Evolutionary conservation across 352 stramenopile genomes (phyloP), one percentile per base, ranked within the genome.

Genomic region (Phytopythium oedochilum): DNA sequence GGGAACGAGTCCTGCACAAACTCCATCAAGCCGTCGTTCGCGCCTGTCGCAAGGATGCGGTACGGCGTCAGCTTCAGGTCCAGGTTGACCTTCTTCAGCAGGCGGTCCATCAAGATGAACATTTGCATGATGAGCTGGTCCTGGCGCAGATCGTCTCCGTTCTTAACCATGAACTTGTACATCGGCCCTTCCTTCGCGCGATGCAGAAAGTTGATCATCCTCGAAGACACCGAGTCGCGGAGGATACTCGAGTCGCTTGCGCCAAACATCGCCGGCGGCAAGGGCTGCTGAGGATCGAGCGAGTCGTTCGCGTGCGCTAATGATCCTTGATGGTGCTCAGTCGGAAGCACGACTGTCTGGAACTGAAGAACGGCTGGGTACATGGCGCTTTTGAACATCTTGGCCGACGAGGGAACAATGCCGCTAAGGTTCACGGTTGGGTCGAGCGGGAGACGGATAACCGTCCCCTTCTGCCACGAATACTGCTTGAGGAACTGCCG

Each of bases 71-170:
- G 75, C 62, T 97, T 88, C 18, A 99, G 75, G 64, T 99, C 97
- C 43, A 99, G 63, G 54, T 98, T 99, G 20, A 98, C 96, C 39
- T 98, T 94, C 75, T 99, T 99, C 35, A 99, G 76, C 31, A 99
- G 70, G 8, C 95, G 84, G 67, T 99, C 97, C 96, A 99, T 99
- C 28, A 99, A 75, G 51, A 97, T 96, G 55, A 99, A 98, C 91
- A 99, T 98, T 79, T 99, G 98, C 68, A 99, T 99, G 51, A 99
- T 97, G 50, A 99, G 80, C 73, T 99, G 97, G 75, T 99, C 98
- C 78, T 99, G 98, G 9, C 97, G 83, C 44, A 99, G 69, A 75
- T 99, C 98, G 75, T 99, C 98, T 28, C 98, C 98, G 48, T 97
- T 98, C 78, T 99, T 99, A 50, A 99, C 96, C 77, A 99, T 99